Base-by-base conservation (phyloP, 768 basidiomycete species). In the Pisolithus microcarpus region DNA sequence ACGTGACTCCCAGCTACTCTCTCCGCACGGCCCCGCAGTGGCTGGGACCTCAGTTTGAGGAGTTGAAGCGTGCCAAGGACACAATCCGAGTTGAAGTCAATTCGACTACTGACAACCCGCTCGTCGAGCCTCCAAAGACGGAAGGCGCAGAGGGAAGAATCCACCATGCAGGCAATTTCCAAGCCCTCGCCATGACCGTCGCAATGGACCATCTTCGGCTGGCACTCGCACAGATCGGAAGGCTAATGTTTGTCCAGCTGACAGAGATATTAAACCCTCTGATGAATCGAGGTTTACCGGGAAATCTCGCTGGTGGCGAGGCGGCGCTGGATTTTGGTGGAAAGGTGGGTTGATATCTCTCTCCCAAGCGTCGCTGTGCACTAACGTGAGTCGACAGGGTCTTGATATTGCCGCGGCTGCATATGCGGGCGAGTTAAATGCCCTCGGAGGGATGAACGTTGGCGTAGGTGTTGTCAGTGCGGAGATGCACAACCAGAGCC, bases 401-500 rank as follows among this genome's bases (percentile, higher is more conserved):
- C 70, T 91, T 36, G 91, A 93, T 57, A 92, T 93, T 53, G 86
- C 83, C 39, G 76, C 80, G 5, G 89, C 91, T 8, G 84, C 91
- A 0, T 92, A 93, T 62, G 78, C 84, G 2, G 74, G 84, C 43
- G 91, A 93, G 66, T 78, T 93, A 30, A 90, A 89, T 26, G 84
- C 78, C 61, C 76, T 91, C 23, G 90, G 65, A 5, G 65, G 65
- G 13, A 87, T 80, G 70, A 89, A 91, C 0, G 89, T 92, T 10
- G 85, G 85, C 3, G 88, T 87, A 0, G 84, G 87, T 57, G 81
- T 90, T 45, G 88, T 92, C 60, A 85, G 84, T 2, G 90, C 90
- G 1, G 90, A 93, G 69, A 89, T 91, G 86, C 87, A 91, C 62
- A 93, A 93, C 58, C 91, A 93, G 66, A 86, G 91, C 40, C 79